A percentile compares a stretch with the other conserved stretches of the same genome.
Conservation (phyloP, 257 asterid genomes). For the Henckelia pumila region DNA sequence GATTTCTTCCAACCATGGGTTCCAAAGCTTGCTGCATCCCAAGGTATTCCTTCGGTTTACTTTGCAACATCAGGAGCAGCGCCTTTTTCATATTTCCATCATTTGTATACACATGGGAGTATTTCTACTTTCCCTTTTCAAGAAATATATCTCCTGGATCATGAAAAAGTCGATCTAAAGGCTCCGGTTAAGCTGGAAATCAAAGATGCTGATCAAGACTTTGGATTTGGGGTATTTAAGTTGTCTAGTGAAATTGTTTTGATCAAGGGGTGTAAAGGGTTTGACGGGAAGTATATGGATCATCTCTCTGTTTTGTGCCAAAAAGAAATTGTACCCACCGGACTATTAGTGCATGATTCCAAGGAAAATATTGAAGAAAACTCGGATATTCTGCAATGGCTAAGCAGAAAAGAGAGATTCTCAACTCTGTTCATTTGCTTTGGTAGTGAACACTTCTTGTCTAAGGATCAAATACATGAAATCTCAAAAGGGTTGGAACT, state of each 20-base stretch:
- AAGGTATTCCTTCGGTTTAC: conserved; percentile 31
- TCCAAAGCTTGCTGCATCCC: conserved; percentile 34
- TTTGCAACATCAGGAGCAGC: conserved; percentile 37
- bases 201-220: conserved; percentile 26
- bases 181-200: background rate
- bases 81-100: conserved; percentile 28
- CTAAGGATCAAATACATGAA: conserved; percentile 21
- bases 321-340: conserved; percentile 27
- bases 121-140: conserved; percentile 31
- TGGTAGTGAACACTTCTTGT: conserved; percentile 35
- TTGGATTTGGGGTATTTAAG: conserved; percentile 13
- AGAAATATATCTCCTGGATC: conserved; percentile 26
- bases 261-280: conserved; percentile 21
- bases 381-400: conserved; percentile 31
- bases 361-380: background rate
- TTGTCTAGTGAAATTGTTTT: conserved; percentile 32
- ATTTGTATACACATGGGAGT: conserved; percentile 14
- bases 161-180: background rate
- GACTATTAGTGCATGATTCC: conserved; percentile 21
- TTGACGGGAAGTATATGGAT: conserved; percentile 34
- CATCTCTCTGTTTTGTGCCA: conserved; percentile 27
- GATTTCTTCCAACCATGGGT: conserved; percentile 57
- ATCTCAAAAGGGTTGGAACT: conserved; percentile 32
- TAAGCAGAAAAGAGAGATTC: conserved; percentile 13
- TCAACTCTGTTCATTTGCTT: conserved; percentile 33